Base-by-base conservation (phyloP, 2,329 filamentous ascomycete species). In the Teratosphaeria destructans region DNA sequence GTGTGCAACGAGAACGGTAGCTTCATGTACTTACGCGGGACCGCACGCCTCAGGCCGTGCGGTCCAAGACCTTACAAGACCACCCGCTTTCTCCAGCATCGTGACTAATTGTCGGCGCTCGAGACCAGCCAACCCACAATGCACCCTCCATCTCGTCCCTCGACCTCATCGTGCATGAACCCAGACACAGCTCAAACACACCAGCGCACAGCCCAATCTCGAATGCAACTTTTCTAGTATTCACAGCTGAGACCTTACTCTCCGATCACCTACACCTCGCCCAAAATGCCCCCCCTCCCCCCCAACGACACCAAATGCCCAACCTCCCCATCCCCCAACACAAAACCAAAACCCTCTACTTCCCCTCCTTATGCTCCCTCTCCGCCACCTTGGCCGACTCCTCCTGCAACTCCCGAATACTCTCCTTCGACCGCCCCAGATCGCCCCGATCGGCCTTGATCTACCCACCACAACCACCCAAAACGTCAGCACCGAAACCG, bases 361-460 rank as follows among this genome's bases (percentile, higher is more conserved):
- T 54, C 2, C 53, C 53, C 57, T 58, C 58, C 62, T 64, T 59
- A 56, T 65, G 61, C 65, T 56, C 61, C 60, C 66, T 60, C 62
- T 72, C 52, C 26, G 69, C 68, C 37, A 65, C 59, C 66, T 72
- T 67, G 23, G 66, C 70, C 10, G 66, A 66, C 65, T 72, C 72
- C 55, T 73, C 62, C 60, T 74, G 72, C 60, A 74, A 55, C 61
- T 72, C 61, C 54, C 62, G 55, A 57, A 74, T 73, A 27, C 65
- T 69, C 43, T 66, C 64, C 59, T 69, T 66, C 16, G 66, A 59
- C 47, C 64, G 62, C 16, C 65, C 62, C 32, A 69, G 59, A 39
- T 74, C 71, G 59, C 67, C 68, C 43, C 71, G 68, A 60, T 74
- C 72, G 43, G 72, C 72, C 61, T 74, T 74, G 60, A 72, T 62